Evolutionary conservation across 1,139 yeast species (phyloP).

Genomic region (Nakaseomyces uthaithaninus): DNA sequence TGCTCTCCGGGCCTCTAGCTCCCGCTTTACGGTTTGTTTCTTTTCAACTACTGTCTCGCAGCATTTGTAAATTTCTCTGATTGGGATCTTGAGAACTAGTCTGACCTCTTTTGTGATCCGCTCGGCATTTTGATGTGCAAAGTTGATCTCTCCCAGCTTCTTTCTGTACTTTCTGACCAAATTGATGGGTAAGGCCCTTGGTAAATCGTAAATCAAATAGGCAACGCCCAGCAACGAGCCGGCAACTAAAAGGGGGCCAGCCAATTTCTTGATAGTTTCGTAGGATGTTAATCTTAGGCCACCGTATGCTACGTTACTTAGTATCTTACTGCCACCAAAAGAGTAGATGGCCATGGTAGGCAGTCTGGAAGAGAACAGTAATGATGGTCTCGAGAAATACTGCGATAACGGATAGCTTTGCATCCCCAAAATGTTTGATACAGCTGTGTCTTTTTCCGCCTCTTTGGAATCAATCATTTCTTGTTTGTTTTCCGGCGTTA

Average conservation of each 20-base stretch:
- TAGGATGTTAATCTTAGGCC: conserved; percentile 33
- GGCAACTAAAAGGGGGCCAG: conserved; percentile 39
- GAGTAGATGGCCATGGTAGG: conserved; percentile 32
- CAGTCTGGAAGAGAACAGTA: conserved; percentile 29
- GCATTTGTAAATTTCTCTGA: conserved; percentile 71
- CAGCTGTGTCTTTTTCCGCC: conserved; percentile 8
- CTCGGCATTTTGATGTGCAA: conserved; percentile 66
- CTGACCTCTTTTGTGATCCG: conserved; percentile 78
- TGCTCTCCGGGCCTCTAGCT: conserved; percentile 38
- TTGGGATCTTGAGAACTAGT: conserved; percentile 71
- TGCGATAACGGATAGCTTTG: conserved; percentile 21
- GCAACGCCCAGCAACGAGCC: conserved; percentile 53
- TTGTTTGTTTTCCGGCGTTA: neutral
- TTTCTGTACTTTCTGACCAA: conserved; percentile 61
- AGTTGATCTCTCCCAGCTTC: conserved; percentile 60
- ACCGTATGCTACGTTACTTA: conserved; percentile 29
- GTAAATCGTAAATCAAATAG: conserved; percentile 70
- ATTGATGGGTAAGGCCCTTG: conserved; percentile 81
- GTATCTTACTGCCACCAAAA: conserved; percentile 32
- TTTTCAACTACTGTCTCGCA: conserved; percentile 43
- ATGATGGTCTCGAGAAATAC: conserved; percentile 30
- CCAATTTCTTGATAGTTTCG: conserved; percentile 28
- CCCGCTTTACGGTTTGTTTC: conserved; percentile 21
- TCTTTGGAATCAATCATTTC: neutral
- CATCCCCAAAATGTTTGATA: conserved; percentile 17